A percentile compares a stretch with the other conserved stretches of the same genome.
Conservation (phyloP, 208 protist species). For the Leishmania mexicana region DNA sequence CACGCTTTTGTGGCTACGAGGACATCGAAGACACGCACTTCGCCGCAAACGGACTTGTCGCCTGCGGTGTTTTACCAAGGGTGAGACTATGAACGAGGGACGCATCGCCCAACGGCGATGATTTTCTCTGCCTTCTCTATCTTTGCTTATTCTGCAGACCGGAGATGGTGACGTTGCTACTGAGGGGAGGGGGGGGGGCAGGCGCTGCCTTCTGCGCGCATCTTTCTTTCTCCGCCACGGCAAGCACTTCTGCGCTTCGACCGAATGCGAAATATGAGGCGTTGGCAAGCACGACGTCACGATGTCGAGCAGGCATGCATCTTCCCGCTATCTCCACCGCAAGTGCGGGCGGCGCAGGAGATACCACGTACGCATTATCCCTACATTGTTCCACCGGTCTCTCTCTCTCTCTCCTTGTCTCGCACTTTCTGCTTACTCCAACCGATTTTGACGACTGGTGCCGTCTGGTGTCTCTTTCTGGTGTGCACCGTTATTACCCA, state of each 20-base stretch:
- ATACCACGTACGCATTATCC: background rate
- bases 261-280: background rate
- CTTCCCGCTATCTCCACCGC: background rate
- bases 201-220: background rate
- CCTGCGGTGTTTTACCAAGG: background rate
- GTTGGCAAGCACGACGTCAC: too few species aligned
- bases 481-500: background rate
- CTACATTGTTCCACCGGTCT: background rate
- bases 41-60: background rate
- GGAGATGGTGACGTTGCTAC: background rate
- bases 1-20: background rate
- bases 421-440: background rate
- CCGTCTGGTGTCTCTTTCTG: background rate
- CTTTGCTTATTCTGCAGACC: background rate
- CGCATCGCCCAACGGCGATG: background rate
- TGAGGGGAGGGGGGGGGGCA: background rate
- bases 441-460: background rate
- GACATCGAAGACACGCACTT: background rate
- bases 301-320: background rate
- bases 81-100: background rate
- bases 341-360: background rate
- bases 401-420: background rate
- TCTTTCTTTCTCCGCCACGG: background rate
- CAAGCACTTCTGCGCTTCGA: background rate
- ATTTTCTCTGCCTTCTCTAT: background rate